Base-by-base conservation (phyloP, 2,329 filamentous ascomycete species). In the Nemania sp. region DNA sequence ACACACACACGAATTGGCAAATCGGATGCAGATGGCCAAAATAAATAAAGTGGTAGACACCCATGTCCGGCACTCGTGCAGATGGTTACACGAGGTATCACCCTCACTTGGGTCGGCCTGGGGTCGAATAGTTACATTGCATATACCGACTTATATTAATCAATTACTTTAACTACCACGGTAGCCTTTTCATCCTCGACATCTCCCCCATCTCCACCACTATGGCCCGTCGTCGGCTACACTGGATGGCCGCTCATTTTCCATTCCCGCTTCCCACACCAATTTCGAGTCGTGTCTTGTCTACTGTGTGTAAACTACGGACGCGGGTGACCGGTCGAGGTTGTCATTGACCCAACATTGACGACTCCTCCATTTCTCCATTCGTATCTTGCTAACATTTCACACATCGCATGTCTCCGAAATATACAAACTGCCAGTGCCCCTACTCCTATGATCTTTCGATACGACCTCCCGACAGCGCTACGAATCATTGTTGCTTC, bases 51-150 rank as follows among this genome's bases (percentile, higher is more conserved):
- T n/a, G n/a, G n/a, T n/a, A 32, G 20, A 21, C 29, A 13, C 32
- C 37, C 46, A 39, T 39, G 11, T 5, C 46, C 54, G 59, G 59
- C 59, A 61, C 49, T 54, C 50, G 49, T 9, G 25, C 58, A 37
- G 25, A n/a, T n/a, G n/a, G 53, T 53, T 57, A 57, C 59, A 61
- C 59, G 20, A 45, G 54, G 49, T 35, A 48, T 29, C 51, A 43
- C 21, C 13, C 51, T 39, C 25, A 17, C 25, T 29, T 29, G 25
- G 25, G 25, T 29, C 25, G 25, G 5, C 56, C 47, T 21, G 50
- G 34, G 43, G 18, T 42, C 17, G 53, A 48, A 43, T 60, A 37
- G 59, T 61, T 61, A 35, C 59, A 61, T 61, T 57, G 59, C 59
- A 59, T 53, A 49, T 35, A 39, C 11, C 25, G 3, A 29, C 25